Percentiles rank a stretch among this genome's conserved stretches.
Evolutionary conservation across 805 yeast genomes (phyloP).

Genomic region (Clavispora phyllophila): DNA sequence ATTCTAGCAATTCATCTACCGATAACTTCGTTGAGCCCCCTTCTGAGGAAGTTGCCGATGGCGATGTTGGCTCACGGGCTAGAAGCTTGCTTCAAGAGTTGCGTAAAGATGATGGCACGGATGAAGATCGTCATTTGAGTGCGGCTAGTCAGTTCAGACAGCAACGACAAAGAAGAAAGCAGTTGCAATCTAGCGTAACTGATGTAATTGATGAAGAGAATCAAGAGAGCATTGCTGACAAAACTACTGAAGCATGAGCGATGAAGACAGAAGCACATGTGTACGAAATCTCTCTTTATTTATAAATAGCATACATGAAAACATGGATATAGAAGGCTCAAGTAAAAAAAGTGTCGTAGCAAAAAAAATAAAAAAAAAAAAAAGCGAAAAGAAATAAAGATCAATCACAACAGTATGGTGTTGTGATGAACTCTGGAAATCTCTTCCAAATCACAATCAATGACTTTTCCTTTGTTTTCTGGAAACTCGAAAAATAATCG

Average conservation of each 20-base stretch:
- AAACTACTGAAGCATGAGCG: not conserved
- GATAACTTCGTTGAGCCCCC: slow-evolving; percentile 15
- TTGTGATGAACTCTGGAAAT: slow-evolving; percentile 5
- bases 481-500: slow-evolving; percentile 31
- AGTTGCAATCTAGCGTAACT: not conserved
- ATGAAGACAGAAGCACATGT: not conserved
- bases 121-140: slow-evolving; percentile 4
- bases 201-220: not conserved
- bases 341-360: too few relatives aligned
- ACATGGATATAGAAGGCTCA: not conserved
- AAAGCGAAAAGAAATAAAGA: not conserved
- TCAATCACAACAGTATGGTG: not conserved
- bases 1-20: not conserved
- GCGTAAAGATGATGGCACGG: slow-evolving; percentile 24
- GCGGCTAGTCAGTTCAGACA: slow-evolving; percentile 13
- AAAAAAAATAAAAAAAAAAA: not conserved
- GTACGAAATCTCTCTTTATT: not conserved
- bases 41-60: slow-evolving; percentile 16
- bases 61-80: slow-evolving; percentile 56
- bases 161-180: slow-evolving; percentile 12
- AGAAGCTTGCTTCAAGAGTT: slow-evolving; percentile 58
- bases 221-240: not conserved
- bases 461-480: slow-evolving; percentile 19
- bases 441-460: slow-evolving; percentile 35
- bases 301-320: not conserved